Percentiles rank a stretch among this genome's conserved stretches.
Conservation (phyloP, 2,329 filamentous ascomycete genomes). For the Sphaerostilbella broomeana region DNA sequence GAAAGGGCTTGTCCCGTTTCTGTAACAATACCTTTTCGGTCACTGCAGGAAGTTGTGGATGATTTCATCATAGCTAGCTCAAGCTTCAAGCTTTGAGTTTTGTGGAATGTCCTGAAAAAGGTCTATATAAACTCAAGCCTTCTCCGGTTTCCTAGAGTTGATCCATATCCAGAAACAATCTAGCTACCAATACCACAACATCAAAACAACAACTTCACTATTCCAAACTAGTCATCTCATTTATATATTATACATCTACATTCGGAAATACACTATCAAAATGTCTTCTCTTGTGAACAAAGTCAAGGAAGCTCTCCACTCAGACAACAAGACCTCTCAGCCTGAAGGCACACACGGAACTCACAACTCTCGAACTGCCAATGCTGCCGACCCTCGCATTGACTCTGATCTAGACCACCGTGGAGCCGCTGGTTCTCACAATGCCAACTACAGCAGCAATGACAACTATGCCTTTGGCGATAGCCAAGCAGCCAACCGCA, state of each 20-base stretch:
- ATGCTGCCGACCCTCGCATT: constrained; percentile 45
- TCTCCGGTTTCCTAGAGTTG: neutral
- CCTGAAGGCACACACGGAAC: constrained; percentile 27
- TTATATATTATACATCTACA: no score
- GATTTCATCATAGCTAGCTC: neutral
- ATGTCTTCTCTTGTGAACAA: constrained; percentile 55
- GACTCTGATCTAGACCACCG: constrained; percentile 30
- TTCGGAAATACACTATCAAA: constrained; percentile 29
- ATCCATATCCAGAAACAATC: neutral
- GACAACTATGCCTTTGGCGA: constrained; percentile 31
- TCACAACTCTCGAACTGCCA: constrained; percentile 37
- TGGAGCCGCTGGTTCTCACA: constrained; percentile 16
- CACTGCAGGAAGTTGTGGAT: neutral
- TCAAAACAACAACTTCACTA: constrained; percentile 1
- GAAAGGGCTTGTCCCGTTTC: neutral
- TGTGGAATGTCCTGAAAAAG: neutral
- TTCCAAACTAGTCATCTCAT: no score
- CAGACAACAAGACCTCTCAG: constrained; percentile 28
- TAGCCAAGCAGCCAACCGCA: neutral
- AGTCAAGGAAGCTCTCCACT: constrained; percentile 49
- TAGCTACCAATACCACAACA: no score
- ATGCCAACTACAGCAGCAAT: constrained; percentile 32
- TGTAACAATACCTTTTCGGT: neutral
- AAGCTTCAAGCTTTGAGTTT: neutral
- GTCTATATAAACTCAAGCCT: neutral